Evolutionary conservation across 345 rosid genomes (phyloP).

Genomic region (Gossypium anomalum): DNA sequence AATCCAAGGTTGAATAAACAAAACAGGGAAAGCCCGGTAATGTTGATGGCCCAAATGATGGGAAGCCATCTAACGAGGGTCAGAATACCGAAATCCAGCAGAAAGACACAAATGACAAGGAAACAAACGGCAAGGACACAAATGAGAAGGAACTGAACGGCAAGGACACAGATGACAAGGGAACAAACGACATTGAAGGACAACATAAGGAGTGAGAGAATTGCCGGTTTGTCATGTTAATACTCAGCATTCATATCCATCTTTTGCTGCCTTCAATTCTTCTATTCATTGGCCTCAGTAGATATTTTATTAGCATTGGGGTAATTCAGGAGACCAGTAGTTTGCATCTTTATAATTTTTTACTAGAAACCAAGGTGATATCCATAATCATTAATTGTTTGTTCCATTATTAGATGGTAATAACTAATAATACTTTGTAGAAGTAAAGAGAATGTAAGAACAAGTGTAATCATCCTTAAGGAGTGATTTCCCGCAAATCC

Average conservation of each 20-base stretch:
- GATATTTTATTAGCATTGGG: slow-evolving; percentile 20
- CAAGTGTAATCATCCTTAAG: not conserved
- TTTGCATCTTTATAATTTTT: slow-evolving; percentile 18
- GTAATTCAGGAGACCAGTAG: slow-evolving; percentile 16
- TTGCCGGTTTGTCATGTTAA: slow-evolving; percentile 1
- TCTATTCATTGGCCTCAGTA: slow-evolving; percentile 11
- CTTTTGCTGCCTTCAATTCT: slow-evolving; percentile 7
- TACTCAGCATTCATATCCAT: not conserved
- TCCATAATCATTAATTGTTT: slow-evolving; percentile 28
- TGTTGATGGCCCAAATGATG: slow-evolving; percentile 35
- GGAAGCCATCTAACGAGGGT: slow-evolving; percentile 43
- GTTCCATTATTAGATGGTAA: slow-evolving; percentile 31
- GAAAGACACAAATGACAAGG: slow-evolving; percentile 30
- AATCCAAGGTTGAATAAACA: not conserved
- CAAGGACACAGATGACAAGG: slow-evolving; percentile 25
- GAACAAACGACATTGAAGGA: slow-evolving; percentile 13
- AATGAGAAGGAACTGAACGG: slow-evolving; percentile 27
- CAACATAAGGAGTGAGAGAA: slow-evolving; percentile 32
- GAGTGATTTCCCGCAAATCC: not conserved
- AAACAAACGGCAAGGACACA: slow-evolving; percentile 19
- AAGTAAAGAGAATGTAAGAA: slow-evolving; percentile 24
- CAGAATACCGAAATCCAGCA: slow-evolving; percentile 31
- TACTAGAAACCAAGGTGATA: slow-evolving; percentile 18
- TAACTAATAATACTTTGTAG: slow-evolving; percentile 14
- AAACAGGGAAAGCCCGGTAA: slow-evolving; percentile 43